phyloP scores from a whole-genome alignment of 352 stramenopile species.

The Phytopythium vexans region DNA sequence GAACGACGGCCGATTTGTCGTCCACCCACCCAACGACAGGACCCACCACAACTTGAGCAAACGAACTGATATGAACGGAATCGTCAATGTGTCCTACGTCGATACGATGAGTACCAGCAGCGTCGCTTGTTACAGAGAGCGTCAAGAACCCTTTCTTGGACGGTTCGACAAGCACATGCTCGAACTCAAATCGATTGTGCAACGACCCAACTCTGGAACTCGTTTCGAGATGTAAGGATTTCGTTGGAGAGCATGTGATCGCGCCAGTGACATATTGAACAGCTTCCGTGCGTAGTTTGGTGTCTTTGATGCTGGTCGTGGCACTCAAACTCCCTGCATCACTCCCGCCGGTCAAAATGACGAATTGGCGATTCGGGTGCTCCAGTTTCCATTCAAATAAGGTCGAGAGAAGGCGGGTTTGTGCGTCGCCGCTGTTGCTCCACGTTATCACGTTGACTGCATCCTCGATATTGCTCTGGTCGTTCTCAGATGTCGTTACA shows the following conservation, averaged over 20 bases:
- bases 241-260: slow-evolving; percentile 13
- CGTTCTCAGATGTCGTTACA: slow-evolving; percentile 6
- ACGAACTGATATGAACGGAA: slow-evolving; percentile 11
- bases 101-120: slow-evolving; percentile 2
- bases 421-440: slow-evolving; percentile 25
- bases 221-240: no score
- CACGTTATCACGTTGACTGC: slow-evolving; percentile 28
- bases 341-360: slow-evolving; percentile 42
- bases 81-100: slow-evolving; percentile 12
- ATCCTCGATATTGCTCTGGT: no score
- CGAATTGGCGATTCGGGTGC: slow-evolving; percentile 32
- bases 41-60: slow-evolving; percentile 44
- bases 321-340: slow-evolving; percentile 25
- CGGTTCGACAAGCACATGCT: slow-evolving; percentile 28
- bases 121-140: slow-evolving; percentile 9
- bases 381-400: slow-evolving; percentile 77
- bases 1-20: slow-evolving; percentile 42
- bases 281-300: slow-evolving; percentile 37
- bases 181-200: slow-evolving; percentile 38
- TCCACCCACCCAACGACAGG: slow-evolving; percentile 75
- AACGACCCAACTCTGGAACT: no score
- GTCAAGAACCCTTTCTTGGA: slow-evolving; percentile 27
- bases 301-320: slow-evolving; percentile 40
- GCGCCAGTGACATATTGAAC: slow-evolving; percentile 40
- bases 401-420: slow-evolving; percentile 40